Evolutionary conservation across 768 basidiomycete genomes (phyloP).

Genomic region (Kwoniella heveanensis): DNA sequence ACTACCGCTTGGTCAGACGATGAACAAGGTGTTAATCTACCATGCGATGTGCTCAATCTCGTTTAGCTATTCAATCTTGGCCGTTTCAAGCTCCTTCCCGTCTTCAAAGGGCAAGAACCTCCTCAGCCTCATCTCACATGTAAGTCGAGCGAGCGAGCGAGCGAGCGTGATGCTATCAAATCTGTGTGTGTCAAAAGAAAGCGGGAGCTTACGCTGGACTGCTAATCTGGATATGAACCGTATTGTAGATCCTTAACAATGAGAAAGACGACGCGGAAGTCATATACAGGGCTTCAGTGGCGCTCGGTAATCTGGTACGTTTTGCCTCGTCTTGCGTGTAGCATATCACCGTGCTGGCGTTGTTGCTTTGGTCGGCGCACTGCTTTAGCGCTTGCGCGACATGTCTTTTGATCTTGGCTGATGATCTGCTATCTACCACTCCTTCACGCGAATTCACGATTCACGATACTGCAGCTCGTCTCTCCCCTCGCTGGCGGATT

Average conservation of each 20-base stretch:
- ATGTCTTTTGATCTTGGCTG: too few relatives aligned
- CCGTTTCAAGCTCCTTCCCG: conserved; percentile 35
- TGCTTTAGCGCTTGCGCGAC: too few relatives aligned
- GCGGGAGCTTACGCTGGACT: conserved; percentile 1
- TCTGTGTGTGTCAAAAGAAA: too few relatives aligned
- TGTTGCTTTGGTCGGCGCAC: too few relatives aligned
- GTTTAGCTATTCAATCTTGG: conserved; percentile 50
- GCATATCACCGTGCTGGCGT: too few relatives aligned
- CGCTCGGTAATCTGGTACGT: conserved; percentile 52
- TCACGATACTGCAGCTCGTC: conserved; percentile 32
- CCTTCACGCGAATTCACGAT: too few relatives aligned
- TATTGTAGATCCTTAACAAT: conserved; percentile 47
- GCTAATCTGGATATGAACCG: too few relatives aligned
- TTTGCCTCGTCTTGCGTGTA: background rate
- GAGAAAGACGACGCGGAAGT: conserved; percentile 50
- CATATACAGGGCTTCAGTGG: conserved; percentile 49
- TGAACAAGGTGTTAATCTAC: too few relatives aligned
- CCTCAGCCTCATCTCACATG: conserved; percentile 40
- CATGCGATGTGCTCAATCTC: too few relatives aligned
- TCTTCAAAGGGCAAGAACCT: conserved; percentile 22
- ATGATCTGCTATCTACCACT: too few relatives aligned
- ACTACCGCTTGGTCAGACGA: too few relatives aligned
- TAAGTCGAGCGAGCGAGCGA: conserved; percentile 22
- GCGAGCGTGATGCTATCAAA: too few relatives aligned
- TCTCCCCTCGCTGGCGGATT: conserved; percentile 40